phyloP scores from a whole-genome alignment of 2,329 filamentous ascomycete genomes.

The Microdochium bolleyi region DNA sequence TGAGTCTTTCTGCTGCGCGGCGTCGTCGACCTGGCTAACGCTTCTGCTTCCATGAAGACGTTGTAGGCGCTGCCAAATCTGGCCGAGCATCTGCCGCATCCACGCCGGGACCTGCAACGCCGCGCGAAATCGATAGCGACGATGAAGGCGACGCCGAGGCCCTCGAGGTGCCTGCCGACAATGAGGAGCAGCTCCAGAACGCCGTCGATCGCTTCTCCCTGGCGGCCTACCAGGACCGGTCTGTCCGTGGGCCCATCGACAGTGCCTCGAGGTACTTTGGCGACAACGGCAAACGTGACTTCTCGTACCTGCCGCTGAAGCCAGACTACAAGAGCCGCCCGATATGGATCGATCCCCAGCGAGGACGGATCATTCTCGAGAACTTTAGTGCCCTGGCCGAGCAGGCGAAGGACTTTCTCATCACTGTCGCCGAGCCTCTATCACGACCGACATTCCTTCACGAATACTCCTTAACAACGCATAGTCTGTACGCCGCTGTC shows the following conservation, averaged over 20 bases:
- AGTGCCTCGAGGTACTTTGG: constrained; percentile 38
- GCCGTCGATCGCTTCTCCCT: constrained; percentile 54
- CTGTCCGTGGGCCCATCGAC: constrained; percentile 26
- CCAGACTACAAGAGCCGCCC: constrained; percentile 84
- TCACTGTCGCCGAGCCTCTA: constrained; percentile 88
- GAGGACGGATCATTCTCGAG: constrained; percentile 84
- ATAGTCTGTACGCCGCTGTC: constrained; percentile 91
- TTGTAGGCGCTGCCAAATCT: constrained; percentile 41
- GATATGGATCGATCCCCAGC: constrained; percentile 85
- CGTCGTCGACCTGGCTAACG: background rate
- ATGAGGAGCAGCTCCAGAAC: constrained; percentile 46
- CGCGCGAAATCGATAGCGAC: constrained; percentile 47
- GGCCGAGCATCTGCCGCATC: constrained; percentile 49
- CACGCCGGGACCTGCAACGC: constrained; percentile 53
- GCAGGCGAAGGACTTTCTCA: constrained; percentile 88
- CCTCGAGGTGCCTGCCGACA: constrained; percentile 30
- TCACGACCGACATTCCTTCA: constrained; percentile 87
- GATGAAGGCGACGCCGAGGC: constrained; percentile 43
- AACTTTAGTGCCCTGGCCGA: constrained; percentile 84
- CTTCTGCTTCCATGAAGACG: constrained; percentile 15
- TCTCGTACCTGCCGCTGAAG: constrained; percentile 76
- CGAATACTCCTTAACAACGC: constrained; percentile 85
- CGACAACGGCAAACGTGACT: constrained; percentile 49
- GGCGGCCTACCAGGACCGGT: constrained; percentile 39
- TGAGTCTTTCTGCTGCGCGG: background rate